Evolutionary conservation across 768 basidiomycete genomes (phyloP).

Genomic region (Phaeotremella skinneri): DNA sequence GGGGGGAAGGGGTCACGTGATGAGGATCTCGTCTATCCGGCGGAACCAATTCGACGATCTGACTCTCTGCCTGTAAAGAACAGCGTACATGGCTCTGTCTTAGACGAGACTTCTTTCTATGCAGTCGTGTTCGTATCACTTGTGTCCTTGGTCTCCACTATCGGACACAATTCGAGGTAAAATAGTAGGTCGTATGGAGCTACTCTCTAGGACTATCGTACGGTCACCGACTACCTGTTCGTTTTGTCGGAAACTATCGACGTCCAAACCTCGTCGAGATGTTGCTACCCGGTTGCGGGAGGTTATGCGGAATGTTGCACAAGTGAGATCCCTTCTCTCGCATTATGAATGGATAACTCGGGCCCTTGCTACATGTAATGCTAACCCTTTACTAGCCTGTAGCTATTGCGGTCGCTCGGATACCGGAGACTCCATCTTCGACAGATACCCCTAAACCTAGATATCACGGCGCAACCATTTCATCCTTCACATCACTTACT

Average conservation of each 20-base stretch:
- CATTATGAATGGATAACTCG: background rate
- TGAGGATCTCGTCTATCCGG: background rate
- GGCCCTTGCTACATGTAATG: background rate
- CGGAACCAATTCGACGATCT: background rate
- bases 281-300: slow-evolving; percentile 41
- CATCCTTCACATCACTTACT: slow-evolving; percentile 87
- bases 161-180: too few relatives aligned
- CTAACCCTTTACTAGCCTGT: slow-evolving; percentile 66
- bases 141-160: too few relatives aligned
- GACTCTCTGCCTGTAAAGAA: background rate
- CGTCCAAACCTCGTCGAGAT: slow-evolving; percentile 10
- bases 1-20: background rate
- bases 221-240: background rate
- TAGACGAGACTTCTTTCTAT: too few relatives aligned
- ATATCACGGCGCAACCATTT: slow-evolving; percentile 88
- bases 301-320: slow-evolving; percentile 54
- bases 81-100: too few relatives aligned
- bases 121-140: too few relatives aligned
- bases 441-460: slow-evolving; percentile 12
- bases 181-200: background rate
- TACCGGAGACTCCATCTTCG: slow-evolving; percentile 49
- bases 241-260: background rate
- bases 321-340: slow-evolving; percentile 27
- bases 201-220: background rate
- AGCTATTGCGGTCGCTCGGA: slow-evolving; percentile 72